Evolutionary conservation across 2,329 filamentous ascomycete species (phyloP).

Genomic region (Fusarium sarcochroum): DNA sequence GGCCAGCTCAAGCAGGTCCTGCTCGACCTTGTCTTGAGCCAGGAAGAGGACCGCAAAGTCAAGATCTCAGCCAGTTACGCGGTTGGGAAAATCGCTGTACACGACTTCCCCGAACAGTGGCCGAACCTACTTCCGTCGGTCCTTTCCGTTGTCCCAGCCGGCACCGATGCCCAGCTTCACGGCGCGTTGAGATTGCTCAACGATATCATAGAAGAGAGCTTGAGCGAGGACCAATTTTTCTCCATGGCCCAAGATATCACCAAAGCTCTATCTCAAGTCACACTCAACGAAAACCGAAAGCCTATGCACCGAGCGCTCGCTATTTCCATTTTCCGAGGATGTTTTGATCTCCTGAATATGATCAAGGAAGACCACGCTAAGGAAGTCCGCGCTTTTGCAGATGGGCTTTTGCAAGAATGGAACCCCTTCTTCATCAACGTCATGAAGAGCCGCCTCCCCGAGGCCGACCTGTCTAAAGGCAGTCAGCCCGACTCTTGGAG

Average conservation of each 20-base stretch:
- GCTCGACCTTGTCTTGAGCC: conserved; percentile 81
- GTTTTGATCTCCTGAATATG: conserved; percentile 96
- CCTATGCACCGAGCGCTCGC: conserved; percentile 85
- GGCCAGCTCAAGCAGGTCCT: conserved; percentile 79
- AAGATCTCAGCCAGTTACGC: conserved; percentile 85
- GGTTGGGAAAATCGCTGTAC: conserved; percentile 93
- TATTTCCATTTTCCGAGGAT: conserved; percentile 89
- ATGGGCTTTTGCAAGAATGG: conserved; percentile 87
- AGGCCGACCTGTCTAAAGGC: conserved; percentile 64
- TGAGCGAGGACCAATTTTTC: conserved; percentile 97
- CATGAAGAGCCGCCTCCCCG: conserved; percentile 81
- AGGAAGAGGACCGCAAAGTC: conserved; percentile 85
- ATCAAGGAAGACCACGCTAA: conserved; percentile 92
- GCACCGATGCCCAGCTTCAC: conserved; percentile 85
- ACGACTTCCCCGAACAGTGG: conserved; percentile 96
- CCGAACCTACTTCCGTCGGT: conserved; percentile 87
- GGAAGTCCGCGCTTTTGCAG: conserved; percentile 89
- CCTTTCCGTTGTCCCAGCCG: conserved; percentile 81
- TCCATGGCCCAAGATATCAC: conserved; percentile 88
- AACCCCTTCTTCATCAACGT: conserved; percentile 88
- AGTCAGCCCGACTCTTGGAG: conserved; percentile 78
- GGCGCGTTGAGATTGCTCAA: conserved; percentile 89
- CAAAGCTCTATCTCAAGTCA: conserved; percentile 85
- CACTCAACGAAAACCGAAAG: conserved; percentile 80
- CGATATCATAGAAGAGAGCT: conserved; percentile 92